Base-by-base conservation (phyloP, 768 basidiomycete species). In the Psilocybe tampanensis region DNA sequence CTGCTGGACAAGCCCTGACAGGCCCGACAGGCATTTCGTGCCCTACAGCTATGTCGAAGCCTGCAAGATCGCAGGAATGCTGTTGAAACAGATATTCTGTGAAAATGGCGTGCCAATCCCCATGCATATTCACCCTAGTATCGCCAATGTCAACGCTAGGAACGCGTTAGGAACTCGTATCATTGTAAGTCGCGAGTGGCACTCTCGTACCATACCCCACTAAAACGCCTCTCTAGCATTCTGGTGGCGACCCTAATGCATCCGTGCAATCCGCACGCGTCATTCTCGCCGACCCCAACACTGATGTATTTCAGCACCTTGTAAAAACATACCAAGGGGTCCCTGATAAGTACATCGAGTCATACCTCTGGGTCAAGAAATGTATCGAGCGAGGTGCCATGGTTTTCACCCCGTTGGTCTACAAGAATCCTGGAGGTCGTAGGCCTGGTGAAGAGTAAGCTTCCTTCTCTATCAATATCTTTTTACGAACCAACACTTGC, bases 341-440 rank as follows among this genome's bases (percentile, higher is more conserved):
- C 33, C 76, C 86, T 2, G 80, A 86, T 47, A 92, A 91, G 69
- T 88, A 87, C 60, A 84, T 93, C 45, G 91, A 93, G 61, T 89
- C 89, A 9, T 88, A 88, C 65, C 72, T 89, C 18, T 93, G 91
- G 91, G 87, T 93, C 48, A 90, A 90, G 73, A 89, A 88, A 64
- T 92, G 90, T 57, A 83, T 92, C 48, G 89, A 90, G 63, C 86
- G 80, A 58, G 83, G 86, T 2, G 64, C 78, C 7, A 74, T 90
- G 21, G 69, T 81, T 41, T 92, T 86, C 62, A 92, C 90, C 1
- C 90, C 89, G 0, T 72, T 90, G 33, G 85, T 91, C 1, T 92
- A 90, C 71, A 92, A 92, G 70, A 92, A 93, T 61, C 89, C 89
- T 8, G 91, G 91, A 13, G 91, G 91, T 3, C 78, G 91, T 55